Evolutionary conservation across 768 basidiomycete species (phyloP), one percentile per base, ranked within the genome.

Genomic region (Agrocybe pediades): DNA sequence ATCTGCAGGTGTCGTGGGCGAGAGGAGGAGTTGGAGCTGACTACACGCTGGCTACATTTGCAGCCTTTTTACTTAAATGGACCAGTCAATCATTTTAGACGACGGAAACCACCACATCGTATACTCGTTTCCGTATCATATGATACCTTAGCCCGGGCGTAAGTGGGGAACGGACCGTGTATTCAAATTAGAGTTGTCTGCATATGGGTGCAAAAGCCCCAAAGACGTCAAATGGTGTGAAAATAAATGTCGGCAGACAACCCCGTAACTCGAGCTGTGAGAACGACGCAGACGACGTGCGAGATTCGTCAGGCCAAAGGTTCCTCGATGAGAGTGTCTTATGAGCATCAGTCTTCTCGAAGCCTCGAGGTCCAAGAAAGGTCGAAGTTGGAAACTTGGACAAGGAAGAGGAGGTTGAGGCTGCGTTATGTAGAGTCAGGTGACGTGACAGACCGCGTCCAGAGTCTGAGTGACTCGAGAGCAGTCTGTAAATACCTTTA

Each of bases 1-100:
- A 27, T n/a, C n/a, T 16, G 53, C 20, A 20, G 17, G 26, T 44
- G 49, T 33, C 30, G 36, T 23, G 25, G 33, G 25, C 33, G 33
- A 53, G 46, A 57, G 49, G 54, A 55, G 46, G 53, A 49, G 49
- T 25, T 41, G 51, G 41, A 21, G 40, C 33, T 30, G 19, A 33
- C 41, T 19, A 33, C n/a, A 30, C 16, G 23, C 9, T n/a, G 21
- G 40, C 25, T 39, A 41, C 25, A 15, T 26, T 25, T 41, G 40
- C 36, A 23, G n/a, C 40, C 9, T 25, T 50, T n/a, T 50, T 41
- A 50, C 41, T 50, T 50, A 41, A 49, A 49, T 36, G 33, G 33
- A 13, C 33, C 33, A 36, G 33, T 15, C 33, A 36, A n/a, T 36
- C 13, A 3, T 36, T 36, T 13, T 6, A 27, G 36, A 6, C 16